Evolutionary conservation across 176 grass and related monocot species (phyloP).

Genomic region (Stipa capillata): DNA sequence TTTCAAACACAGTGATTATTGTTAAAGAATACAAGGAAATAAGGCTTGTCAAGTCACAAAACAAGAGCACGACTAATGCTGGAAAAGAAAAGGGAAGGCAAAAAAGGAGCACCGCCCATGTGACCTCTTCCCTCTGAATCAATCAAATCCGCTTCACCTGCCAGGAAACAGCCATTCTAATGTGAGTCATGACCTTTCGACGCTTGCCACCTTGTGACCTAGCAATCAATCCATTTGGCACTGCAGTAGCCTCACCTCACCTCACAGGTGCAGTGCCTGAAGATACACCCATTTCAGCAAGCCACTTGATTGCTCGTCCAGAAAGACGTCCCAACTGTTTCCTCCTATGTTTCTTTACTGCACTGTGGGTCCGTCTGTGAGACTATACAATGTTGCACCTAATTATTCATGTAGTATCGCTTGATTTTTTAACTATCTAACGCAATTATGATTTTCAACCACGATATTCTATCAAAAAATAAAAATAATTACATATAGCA

Average conservation of each 20-base stretch:
- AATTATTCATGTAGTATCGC: no score
- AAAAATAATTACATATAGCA: no score
- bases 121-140: neutral
- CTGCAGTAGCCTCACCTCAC: neutral
- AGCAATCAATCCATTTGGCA: neutral
- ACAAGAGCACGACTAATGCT: neutral
- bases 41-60: neutral
- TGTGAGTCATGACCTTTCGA: neutral
- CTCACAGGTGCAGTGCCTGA: neutral
- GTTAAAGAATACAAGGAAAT: neutral
- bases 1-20: neutral
- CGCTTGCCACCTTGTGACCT: neutral
- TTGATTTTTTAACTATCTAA: no score
- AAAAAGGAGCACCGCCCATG: neutral
- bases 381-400: no score
- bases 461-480: no score
- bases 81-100: neutral
- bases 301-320: neutral
- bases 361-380: no score
- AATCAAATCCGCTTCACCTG: neutral
- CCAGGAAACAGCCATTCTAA: neutral
- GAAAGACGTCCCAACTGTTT: constrained; percentile 4
- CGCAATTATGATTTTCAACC: no score
- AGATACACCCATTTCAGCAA: neutral
- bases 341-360: neutral